Evolutionary conservation across 345 rosid genomes (phyloP).

Genomic region (Aegle marmelos): DNA sequence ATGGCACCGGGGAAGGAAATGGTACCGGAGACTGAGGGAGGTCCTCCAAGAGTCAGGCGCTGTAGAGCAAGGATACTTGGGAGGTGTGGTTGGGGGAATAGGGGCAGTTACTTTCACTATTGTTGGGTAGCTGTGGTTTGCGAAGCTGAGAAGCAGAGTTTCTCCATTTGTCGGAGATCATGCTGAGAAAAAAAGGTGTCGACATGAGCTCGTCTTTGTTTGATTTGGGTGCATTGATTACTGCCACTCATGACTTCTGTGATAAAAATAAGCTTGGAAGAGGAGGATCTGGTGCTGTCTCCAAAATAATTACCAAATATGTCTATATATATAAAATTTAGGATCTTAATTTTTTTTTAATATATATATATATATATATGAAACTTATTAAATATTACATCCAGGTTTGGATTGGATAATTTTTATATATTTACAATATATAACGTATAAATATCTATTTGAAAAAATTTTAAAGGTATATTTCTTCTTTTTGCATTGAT

Average conservation of each 20-base stretch:
- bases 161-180: not conserved
- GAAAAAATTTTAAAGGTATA: too few relatives aligned
- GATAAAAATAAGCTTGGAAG: not conserved
- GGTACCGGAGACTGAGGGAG: not conserved
- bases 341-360: too few relatives aligned
- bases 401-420: too few relatives aligned
- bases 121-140: not conserved
- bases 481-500: too few relatives aligned
- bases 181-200: not conserved
- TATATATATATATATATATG: too few relatives aligned
- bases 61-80: not conserved
- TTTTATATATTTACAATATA: too few relatives aligned
- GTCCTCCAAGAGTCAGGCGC: not conserved
- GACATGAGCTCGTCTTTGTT: not conserved
- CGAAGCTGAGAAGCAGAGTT: not conserved
- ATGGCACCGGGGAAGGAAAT: not conserved
- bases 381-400: too few relatives aligned
- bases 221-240: slow-evolving; percentile 1
- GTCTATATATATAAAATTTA: too few relatives aligned
- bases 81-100: not conserved
- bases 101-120: not conserved
- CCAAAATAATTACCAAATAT: not conserved
- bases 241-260: not conserved
- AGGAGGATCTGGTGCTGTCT: not conserved
- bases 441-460: too few relatives aligned